A percentile compares a stretch with the other conserved stretches of the same genome.
Conservation (phyloP, 345 rosid genomes). For the Eucalyptus erythrocorys region DNA sequence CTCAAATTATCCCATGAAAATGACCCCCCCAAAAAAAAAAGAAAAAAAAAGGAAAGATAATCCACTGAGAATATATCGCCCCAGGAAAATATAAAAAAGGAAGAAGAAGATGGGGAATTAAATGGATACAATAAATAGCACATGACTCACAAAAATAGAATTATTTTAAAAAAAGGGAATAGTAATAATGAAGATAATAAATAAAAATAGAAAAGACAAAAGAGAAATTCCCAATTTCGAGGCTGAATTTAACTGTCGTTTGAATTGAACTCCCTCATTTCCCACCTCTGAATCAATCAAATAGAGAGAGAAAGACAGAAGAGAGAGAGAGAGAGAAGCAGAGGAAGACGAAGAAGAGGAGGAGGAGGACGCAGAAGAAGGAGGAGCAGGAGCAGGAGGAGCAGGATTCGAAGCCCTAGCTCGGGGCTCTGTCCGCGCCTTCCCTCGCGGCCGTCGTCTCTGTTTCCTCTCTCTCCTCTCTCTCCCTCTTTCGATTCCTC, state of each 20-base stretch:
- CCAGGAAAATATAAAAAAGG: background rate
- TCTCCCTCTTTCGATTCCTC: background rate
- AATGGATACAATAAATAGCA: background rate
- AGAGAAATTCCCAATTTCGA: background rate
- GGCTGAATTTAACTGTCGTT: background rate
- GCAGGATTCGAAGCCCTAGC: background rate
- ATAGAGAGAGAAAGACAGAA: background rate
- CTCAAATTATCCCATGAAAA: background rate
- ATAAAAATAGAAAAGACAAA: background rate
- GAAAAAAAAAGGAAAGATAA: rapidly evolving
- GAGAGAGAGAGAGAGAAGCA: too few relatives aligned
- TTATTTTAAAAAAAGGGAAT: background rate
- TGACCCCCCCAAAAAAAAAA: background rate
- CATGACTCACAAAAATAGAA: background rate
- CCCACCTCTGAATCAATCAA: background rate
- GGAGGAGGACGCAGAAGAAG: background rate
- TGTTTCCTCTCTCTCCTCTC: background rate
- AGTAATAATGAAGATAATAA: background rate
- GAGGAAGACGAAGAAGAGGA: background rate
- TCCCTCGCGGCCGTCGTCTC: background rate
- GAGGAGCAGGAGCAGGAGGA: background rate
- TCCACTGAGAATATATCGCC: background rate
- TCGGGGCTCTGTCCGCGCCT: background rate
- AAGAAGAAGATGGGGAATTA: background rate
- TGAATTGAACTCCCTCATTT: background rate